Evolutionary conservation across 495 filamentous ascomycete species (phyloP).

Genomic region (Letharia columbiana): DNA sequence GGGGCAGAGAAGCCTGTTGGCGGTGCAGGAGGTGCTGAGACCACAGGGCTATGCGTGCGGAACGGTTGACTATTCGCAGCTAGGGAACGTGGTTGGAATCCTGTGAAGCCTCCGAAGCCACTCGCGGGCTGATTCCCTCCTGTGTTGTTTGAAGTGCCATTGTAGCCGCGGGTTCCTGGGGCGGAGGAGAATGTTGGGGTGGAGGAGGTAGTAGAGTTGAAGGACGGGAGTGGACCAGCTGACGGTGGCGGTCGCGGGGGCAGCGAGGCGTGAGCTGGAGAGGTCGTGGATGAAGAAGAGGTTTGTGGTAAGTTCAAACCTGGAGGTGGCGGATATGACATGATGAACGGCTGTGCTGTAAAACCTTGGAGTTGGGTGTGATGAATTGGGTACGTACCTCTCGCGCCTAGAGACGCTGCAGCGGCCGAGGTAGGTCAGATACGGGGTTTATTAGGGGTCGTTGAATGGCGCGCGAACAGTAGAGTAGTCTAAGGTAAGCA

Average conservation of each 20-base stretch:
- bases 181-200: constrained; percentile 34
- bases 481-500: not conserved
- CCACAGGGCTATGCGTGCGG: constrained; percentile 36
- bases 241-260: constrained; percentile 75
- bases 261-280: constrained; percentile 58
- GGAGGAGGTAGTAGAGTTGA: constrained; percentile 51
- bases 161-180: constrained; percentile 29
- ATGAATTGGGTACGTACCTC: constrained; percentile 50
- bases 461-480: not conserved
- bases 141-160: constrained; percentile 30
- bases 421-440: constrained; percentile 25
- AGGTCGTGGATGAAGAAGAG: constrained; percentile 26
- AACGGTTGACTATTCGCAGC: constrained; percentile 36
- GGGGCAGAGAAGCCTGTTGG: constrained; percentile 36
- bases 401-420: constrained; percentile 36
- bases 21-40: constrained; percentile 38
- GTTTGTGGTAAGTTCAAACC: constrained; percentile 51
- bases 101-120: constrained; percentile 40
- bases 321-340: constrained; percentile 91
- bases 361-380: constrained; percentile 26
- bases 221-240: constrained; percentile 44
- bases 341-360: constrained; percentile 68
- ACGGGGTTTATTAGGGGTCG: not conserved
- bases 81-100: constrained; percentile 59
- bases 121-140: constrained; percentile 26